Conservation (phyloP, 208 protist genomes). For the Wallacemonas rigidus region DNA sequence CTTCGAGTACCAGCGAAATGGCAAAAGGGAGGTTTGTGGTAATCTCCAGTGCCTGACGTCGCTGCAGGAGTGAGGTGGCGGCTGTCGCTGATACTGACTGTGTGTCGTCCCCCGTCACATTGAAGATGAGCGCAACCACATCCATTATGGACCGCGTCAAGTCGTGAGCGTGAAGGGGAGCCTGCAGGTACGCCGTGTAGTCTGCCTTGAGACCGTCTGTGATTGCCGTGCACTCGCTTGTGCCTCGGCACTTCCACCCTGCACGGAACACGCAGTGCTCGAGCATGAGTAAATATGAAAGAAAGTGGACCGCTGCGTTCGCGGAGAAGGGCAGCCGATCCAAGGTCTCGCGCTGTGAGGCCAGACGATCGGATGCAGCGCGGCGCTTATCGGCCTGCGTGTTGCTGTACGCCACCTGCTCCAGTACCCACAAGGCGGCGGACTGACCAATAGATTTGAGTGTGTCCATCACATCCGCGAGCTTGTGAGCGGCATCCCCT, state of each 20-base stretch:
- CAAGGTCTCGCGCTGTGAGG: neutral
- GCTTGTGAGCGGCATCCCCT: neutral
- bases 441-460: slow-evolving; percentile 7
- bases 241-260: slow-evolving; percentile 33
- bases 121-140: slow-evolving; percentile 40
- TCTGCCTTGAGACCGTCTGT: slow-evolving; percentile 30
- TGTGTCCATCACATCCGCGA: neutral
- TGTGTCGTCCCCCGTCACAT: neutral
- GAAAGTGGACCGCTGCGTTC: slow-evolving; percentile 60
- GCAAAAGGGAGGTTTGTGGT: slow-evolving; percentile 87
- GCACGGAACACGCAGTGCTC: slow-evolving; percentile 70
- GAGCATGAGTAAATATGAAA: slow-evolving; percentile 65
- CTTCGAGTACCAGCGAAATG: slow-evolving; percentile 73
- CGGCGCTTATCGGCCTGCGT: neutral
- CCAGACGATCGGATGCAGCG: neutral
- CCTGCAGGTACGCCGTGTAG: slow-evolving; percentile 39
- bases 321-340: slow-evolving; percentile 40
- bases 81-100: neutral
- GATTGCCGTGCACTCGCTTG: neutral
- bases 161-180: slow-evolving; percentile 20
- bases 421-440: slow-evolving; percentile 5
- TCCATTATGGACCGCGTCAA: slow-evolving; percentile 32
- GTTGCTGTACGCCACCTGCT: neutral
- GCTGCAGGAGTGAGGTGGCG: slow-evolving; percentile 26
- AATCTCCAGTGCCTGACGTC: slow-evolving; percentile 68